A percentile compares a stretch with the other conserved stretches of the same genome.
These are phyloP conservation scores for Stagonosporopsis rhizophila DNA, from an alignment of 2,329 filamentous ascomycete species.

Conservation along the genomic window DNA sequence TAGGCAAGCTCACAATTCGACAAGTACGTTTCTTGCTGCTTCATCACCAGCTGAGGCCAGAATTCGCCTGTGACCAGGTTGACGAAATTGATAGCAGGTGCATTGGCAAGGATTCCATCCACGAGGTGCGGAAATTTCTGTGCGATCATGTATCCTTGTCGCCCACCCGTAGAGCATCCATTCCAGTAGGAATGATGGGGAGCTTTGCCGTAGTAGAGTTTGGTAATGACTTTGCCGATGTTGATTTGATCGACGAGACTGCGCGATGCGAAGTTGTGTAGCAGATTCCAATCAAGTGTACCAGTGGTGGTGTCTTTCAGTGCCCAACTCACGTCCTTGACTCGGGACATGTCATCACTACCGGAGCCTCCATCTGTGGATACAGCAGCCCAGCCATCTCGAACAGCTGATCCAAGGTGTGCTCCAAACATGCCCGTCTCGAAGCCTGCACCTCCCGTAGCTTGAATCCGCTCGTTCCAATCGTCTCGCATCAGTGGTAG, in stretches of 20 bases:
- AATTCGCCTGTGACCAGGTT: conserved; percentile 29
- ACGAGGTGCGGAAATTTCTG: conserved; percentile 42
- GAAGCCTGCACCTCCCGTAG: conserved; percentile 41
- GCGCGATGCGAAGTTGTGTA: conserved; percentile 50
- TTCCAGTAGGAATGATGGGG: conserved; percentile 47
- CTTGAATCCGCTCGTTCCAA: conserved; percentile 46
- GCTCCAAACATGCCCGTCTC: conserved; percentile 38
- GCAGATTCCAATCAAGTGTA: conserved; percentile 36
- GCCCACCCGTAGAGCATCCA: conserved; percentile 46
- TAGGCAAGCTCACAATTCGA: conserved; percentile 39
- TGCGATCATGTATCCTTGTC: conserved; percentile 46
- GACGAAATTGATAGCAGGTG: conserved; percentile 39
- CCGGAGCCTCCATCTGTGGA: conserved; percentile 45
- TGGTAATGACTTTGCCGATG: conserved; percentile 45
- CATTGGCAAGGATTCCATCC: conserved; percentile 46
- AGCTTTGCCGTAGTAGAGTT: conserved; percentile 44
- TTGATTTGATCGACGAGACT: conserved; percentile 47
- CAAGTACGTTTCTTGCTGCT: conserved; percentile 29
- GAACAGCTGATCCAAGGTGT: conserved; percentile 34
- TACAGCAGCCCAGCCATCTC: conserved; percentile 40
- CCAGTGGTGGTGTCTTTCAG: conserved; percentile 26
- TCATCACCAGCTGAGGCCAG: conserved; percentile 41
- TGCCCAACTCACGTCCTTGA: conserved; percentile 29
- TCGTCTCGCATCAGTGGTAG: conserved; percentile 32
- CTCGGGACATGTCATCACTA: conserved; percentile 7